Evolutionary conservation across 2,329 filamentous ascomycete genomes (phyloP), one percentile per base, ranked within the genome.

Genomic region (Fusarium zealandicum): DNA sequence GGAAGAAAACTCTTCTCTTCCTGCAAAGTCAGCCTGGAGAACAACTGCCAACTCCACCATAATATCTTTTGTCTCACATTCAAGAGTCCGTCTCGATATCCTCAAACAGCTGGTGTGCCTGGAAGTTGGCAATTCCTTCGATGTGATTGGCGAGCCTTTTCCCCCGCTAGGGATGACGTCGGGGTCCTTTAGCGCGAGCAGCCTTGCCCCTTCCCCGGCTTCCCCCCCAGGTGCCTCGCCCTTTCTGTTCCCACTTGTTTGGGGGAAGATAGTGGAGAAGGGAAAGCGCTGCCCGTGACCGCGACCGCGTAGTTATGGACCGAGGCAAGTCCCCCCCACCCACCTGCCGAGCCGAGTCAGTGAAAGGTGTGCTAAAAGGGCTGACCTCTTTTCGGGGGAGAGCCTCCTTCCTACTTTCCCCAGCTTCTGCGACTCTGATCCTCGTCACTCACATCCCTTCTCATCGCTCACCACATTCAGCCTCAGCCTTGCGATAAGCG

Each of bases 261-360:
- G 17, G 46, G 35, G 14, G 39, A 22, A n/a, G n/a, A 5, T 8
- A 22, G 36, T 12, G 16, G 17, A 12, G 16, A 16, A 8, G 57
- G 41, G 31, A 37, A 51, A 36, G 33, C 12, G 27, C 33, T 32
- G 42, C 60, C 54, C 57, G 57, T 64, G 63, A 63, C 55, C 31
- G 27, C 51, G 60, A 64, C 58, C 31, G 30, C 51, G 63, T 58
- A 61, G n/a, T n/a, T n/a, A n/a, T n/a, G n/a, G n/a, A n/a, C 65
- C 65, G 65, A 67, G 65, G 65, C 63, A 68, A 58, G 56, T 49
- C 38, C 5, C 38, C 39, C 25, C 59, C n/a, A n/a, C n/a, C 46
- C 50, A 46, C 61, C 63, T 54, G 51, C 57, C 57, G 46, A 43
- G 51, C 60, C 63, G 50, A 57, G 27, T 36, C 27, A 12, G n/a